Percentiles rank a stretch among this genome's conserved stretches.
phyloP scores from a whole-genome alignment of 805 yeast genomes.

The Saccharomycopsis javanensis region DNA sequence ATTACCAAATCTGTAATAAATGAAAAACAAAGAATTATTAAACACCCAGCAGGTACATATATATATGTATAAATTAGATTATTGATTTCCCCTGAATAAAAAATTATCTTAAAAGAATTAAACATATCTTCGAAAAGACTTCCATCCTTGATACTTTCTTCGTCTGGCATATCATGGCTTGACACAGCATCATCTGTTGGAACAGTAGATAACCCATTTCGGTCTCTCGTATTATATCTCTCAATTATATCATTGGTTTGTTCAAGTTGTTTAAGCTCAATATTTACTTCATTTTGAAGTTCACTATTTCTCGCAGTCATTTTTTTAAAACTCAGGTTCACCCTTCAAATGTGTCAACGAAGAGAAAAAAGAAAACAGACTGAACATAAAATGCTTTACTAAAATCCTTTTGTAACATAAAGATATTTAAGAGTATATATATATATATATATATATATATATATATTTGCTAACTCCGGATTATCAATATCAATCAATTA shows the following conservation, averaged over 20 bases:
- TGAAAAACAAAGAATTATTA: slow-evolving; percentile 35
- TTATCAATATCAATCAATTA: not conserved
- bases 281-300: not conserved
- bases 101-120: not conserved
- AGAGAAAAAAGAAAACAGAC: too few relatives aligned
- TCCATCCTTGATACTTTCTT: not conserved
- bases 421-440: not conserved
- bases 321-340: not conserved
- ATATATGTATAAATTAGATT: slow-evolving; percentile 34
- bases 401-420: too few relatives aligned
- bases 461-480: not conserved
- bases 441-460: not conserved
- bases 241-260: not conserved
- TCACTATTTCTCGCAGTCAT: not conserved
- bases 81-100: not conserved
- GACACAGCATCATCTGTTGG: not conserved
- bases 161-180: not conserved
- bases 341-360: too few relatives aligned
- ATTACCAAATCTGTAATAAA: slow-evolving; percentile 47
- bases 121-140: not conserved
- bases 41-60: slow-evolving; percentile 39
- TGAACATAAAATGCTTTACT: too few relatives aligned
- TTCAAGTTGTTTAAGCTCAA: not conserved
- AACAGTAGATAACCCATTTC: not conserved
- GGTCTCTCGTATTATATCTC: not conserved